Evolutionary conservation across 1,284 basidiomycete genomes (phyloP), one percentile per base, ranked within the genome.

Genomic region (Tylopilus sp.): DNA sequence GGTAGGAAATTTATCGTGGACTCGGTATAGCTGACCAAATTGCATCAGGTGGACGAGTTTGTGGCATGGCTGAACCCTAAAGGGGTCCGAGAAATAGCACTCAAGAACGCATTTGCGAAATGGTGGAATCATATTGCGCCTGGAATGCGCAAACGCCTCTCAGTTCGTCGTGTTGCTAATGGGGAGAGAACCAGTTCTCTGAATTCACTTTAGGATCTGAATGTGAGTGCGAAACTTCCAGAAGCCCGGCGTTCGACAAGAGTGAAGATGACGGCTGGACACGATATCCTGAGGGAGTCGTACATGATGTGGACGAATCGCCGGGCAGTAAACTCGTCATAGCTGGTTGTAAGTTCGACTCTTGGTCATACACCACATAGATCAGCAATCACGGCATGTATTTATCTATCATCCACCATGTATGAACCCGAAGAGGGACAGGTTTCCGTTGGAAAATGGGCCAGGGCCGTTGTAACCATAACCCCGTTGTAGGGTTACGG

Each of bases 31-130:
- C 58, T 55, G 55, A 61, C 55, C 21, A 55, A 21, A 46, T 43
- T 31, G 43, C 46, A 46, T 49, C 63, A 94, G 89, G 69, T 96
- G 51, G 85, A 91, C 40, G 81, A 85, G 55, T 88, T 93, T 59
- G 70, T 91, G 42, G 78, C 82, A 3, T 98, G 94, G 94, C 76
- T 99, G 18, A 94, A 97, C 63, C 77, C 84, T 20, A 93, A 93
- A 69, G 96, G 95, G 7, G 79, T 85, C 44, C 83, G 94, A 43
- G 95, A 98, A 68, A 72, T 86, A 37, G 83, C 86, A 30, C 77
- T 98, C 47, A 89, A 91, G 70, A 85, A 85, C 51, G 71, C 80
- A 2, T 71, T 98, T 56, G 80, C 77, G 24, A 90, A 86, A 66
- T 96, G 94, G 91, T 85, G 85, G 78, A 74, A 77, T 36, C 91